Percentiles rank a stretch among this genome's conserved stretches.
phyloP scores from a whole-genome alignment of 208 protist genomes.

The Acanthamoeba healyi region DNA sequence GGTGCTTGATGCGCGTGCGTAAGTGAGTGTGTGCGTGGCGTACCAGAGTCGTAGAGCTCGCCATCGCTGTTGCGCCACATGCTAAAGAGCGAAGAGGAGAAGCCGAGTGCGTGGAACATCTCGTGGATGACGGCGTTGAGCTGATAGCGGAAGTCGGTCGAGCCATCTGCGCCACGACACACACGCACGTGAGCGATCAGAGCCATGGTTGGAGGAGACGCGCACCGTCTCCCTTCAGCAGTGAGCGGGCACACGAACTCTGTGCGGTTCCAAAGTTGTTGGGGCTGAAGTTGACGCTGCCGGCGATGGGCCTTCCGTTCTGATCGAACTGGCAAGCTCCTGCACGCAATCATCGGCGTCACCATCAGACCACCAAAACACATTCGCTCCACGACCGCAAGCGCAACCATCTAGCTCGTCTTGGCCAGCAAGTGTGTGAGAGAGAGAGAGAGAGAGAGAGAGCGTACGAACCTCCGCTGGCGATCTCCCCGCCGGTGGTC shows the following conservation, averaged over 20 bases:
- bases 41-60: not conserved
- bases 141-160: slow-evolving; percentile 11
- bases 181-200: not conserved
- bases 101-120: slow-evolving; percentile 53
- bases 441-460: not conserved
- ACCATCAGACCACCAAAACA: not conserved
- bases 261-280: not conserved
- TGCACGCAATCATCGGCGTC: not conserved
- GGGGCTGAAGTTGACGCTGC: slow-evolving; percentile 1
- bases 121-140: slow-evolving; percentile 61
- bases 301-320: not conserved
- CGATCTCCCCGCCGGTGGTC: not conserved
- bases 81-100: not conserved
- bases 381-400: no score
- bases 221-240: not conserved
- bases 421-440: no score
- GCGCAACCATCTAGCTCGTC: no score
- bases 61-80: not conserved
- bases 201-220: not conserved
- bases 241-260: not conserved
- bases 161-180: no score
- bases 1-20: not conserved
- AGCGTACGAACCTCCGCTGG: not conserved
- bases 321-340: slow-evolving; percentile 27
- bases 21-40: not conserved